phyloP scores from a whole-genome alignment of 805 yeast genomes.

The Wickerhamiella musiphila region DNA sequence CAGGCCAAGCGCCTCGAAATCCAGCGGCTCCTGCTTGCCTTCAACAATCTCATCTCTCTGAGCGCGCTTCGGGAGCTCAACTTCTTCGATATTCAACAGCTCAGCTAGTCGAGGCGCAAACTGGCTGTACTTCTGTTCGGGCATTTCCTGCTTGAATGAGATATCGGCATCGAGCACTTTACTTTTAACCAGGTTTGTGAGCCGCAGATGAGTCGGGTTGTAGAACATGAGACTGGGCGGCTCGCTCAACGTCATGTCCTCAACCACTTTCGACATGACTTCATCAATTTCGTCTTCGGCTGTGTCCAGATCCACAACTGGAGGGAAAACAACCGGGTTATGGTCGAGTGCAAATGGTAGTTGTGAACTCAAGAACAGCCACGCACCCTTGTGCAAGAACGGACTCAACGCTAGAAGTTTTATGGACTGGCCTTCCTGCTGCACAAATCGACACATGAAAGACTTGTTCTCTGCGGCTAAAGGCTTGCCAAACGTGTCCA shows the following conservation, averaged over 20 bases:
- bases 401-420: conserved; percentile 11
- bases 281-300: conserved; percentile 4
- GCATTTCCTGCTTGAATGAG: neutral
- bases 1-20: neutral
- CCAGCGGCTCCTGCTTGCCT: neutral
- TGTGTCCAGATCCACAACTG: conserved; percentile 1
- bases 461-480: conserved; percentile 5
- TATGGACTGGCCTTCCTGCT: conserved; percentile 7
- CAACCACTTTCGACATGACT: conserved; percentile 8
- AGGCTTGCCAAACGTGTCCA: conserved; percentile 6
- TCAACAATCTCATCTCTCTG: neutral
- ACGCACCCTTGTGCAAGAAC: neutral
- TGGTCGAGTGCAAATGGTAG: conserved; percentile 13
- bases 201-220: conserved; percentile 4
- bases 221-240: too few species aligned
- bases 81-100: conserved; percentile 3
- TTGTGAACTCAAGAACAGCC: conserved; percentile 6
- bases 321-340: conserved; percentile 1
- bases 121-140: conserved; percentile 1
- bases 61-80: neutral
- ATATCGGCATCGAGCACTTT: neutral
- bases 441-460: conserved; percentile 11
- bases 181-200: conserved; percentile 1
- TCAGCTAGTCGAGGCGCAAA: neutral
- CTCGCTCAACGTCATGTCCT: conserved; percentile 5